A percentile compares a stretch with the other conserved stretches of the same genome.
Conservation (phyloP, 2,329 filamentous ascomycete species). For the Cryphonectria naterciae region DNA sequence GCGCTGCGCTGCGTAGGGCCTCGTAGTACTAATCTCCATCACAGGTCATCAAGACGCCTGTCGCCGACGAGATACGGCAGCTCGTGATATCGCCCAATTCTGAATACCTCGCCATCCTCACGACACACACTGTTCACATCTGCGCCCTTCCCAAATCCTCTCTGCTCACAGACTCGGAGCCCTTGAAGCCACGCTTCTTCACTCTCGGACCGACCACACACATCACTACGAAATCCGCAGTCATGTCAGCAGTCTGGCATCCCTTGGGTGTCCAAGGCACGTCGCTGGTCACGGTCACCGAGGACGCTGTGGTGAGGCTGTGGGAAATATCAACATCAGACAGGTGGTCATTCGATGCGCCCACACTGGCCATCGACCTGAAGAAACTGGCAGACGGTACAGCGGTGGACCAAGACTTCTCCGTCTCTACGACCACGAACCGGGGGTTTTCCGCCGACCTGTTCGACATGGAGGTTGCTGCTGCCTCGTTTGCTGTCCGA, state of each 20-base stretch:
- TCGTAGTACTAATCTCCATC: slow-evolving; percentile 12
- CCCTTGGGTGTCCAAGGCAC: slow-evolving; percentile 82
- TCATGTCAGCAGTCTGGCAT: slow-evolving; percentile 88
- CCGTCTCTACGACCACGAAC: slow-evolving; percentile 73
- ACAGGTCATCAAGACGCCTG: slow-evolving; percentile 75
- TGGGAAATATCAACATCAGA: slow-evolving; percentile 89
- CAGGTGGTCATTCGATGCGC: slow-evolving; percentile 83
- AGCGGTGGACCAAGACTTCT: slow-evolving; percentile 80
- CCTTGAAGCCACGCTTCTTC: slow-evolving; percentile 82
- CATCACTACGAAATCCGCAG: slow-evolving; percentile 79
- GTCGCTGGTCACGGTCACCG: slow-evolving; percentile 85
- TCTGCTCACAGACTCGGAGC: slow-evolving; percentile 71
- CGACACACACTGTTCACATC: slow-evolving; percentile 85
- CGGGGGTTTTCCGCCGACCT: slow-evolving; percentile 86
- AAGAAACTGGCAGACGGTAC: slow-evolving; percentile 86
- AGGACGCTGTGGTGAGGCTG: slow-evolving; percentile 83
- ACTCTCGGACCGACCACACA: slow-evolving; percentile 92
- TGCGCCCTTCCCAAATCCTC: slow-evolving; percentile 81
- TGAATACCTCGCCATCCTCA: slow-evolving; percentile 82
- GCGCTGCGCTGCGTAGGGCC: neutral
- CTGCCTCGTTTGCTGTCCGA: slow-evolving; percentile 75
- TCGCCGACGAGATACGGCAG: slow-evolving; percentile 82
- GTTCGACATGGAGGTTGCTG: slow-evolving; percentile 91
- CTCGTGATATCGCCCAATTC: slow-evolving; percentile 81
- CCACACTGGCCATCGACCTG: slow-evolving; percentile 82